Evolutionary conservation across 257 asterid genomes (phyloP), one percentile per base, ranked within the genome.

Genomic region (Solanum paucissectum): DNA sequence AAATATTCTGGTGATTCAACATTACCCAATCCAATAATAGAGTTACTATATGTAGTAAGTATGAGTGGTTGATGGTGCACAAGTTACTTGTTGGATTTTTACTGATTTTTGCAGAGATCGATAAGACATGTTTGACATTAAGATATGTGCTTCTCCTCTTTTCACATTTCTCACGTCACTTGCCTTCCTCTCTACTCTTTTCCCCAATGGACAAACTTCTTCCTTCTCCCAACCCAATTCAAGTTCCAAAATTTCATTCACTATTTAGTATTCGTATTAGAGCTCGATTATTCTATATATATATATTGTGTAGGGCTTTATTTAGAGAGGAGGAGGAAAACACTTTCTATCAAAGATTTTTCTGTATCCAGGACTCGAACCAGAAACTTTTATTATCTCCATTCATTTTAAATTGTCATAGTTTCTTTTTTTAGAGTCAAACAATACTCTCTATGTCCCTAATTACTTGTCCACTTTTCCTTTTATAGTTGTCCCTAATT

Each of bases 81-180:
- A 46, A 52, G 60, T 74, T 29, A 23, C 86, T 85, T 85, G 76
- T 29, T 55, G 66, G 18, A 33, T 40, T 36, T 74, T 5, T 10
- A 23, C 83, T 37, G 6, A 12, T 29, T 36, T 52, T 42, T 62
- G 21, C 76, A 52, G 16, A 77, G 82, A 85, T 84, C 83, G 89
- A 89, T 27, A 44, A 71, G 90, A 89, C 91, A 88, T 88, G 90
- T 87, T 88, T 52, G 75, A 27, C 87, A 32, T 83, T 49, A 68
- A 42, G 32, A 71, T 86, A 37, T 29, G 89, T 88, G 89, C 89
- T 81, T 18, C 27, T 18, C 40, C 69, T 23, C 29, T 42, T 18
- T 9, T 29, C 23, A 46, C 68, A 81, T 14, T 81, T 79, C 27
- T 81, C 32, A 58, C 75, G 16, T 72, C 77, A 74, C 27, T 79